Evolutionary conservation across 306 rosid species (phyloP), one percentile per base, ranked within the genome.

Genomic region (Corylus avellana): DNA sequence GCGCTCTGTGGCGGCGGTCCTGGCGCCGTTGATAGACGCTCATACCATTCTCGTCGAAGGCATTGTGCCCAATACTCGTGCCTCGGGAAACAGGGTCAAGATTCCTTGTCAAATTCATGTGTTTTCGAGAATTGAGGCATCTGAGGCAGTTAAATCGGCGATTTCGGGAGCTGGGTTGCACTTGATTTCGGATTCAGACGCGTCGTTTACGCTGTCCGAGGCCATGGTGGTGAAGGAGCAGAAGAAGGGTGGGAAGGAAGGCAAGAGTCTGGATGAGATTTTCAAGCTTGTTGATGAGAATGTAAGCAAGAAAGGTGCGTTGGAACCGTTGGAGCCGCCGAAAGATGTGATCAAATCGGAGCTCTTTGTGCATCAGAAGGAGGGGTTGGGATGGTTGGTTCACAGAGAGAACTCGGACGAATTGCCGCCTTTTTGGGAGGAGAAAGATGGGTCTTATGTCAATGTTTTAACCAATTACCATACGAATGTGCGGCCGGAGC

Each of bases 371-470:
- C 98, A 93, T 57, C 97, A 93, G 51, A 91, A 89, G 66, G 93
- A 93, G 78, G 98, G 84, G 0, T 72, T 93, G 14, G 87, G 90
- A 7, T 93, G 98, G 98, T 78, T 91, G 37, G 74, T 85, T 27
- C 88, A 80, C 4, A 81, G 89, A 16, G 98, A 93, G 77, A 90
- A 76, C 18, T 79, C 86, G 1, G 58, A n/a, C 3, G 93, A 88
- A 0, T 73, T 91, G 75, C 97, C 98, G 0, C 97, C 94, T 7
- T 93, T 93, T 77, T 93, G 97, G 98, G 93, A 87, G 61, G 81
- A 82, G 75, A 85, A 73, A 46, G 77, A 82, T 13, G 91, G 90
- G 4, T 62, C 32, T 47, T 93, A 72, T 76, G 89, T 89, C 0
- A 93, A 93, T 54, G 82, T 87, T 20, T 80, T 93, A 44, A 91